A percentile compares a stretch with the other conserved stretches of the same genome.
Evolutionary conservation across 306 rosid species (phyloP).

Genomic region (Cyclanthera cordifolia): DNA sequence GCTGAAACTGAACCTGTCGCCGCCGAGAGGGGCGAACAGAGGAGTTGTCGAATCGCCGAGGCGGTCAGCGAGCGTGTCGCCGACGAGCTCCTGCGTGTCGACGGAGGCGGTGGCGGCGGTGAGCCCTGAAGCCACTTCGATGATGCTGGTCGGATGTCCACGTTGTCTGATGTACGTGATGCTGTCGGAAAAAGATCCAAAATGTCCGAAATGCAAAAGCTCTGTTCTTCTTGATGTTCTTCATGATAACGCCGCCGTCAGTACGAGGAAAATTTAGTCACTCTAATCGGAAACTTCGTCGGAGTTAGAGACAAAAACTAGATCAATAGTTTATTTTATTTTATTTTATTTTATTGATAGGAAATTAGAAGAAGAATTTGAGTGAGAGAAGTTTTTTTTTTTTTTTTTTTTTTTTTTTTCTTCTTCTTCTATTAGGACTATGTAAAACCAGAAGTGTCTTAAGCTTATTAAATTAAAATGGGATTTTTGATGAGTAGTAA

Average conservation of each 20-base stretch:
- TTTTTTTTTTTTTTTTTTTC: too few species aligned
- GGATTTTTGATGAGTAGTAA: too few species aligned
- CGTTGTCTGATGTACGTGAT: slow-evolving; percentile 86
- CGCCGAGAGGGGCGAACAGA: slow-evolving; percentile 44
- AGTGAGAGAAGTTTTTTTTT: background rate
- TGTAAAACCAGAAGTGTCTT: background rate
- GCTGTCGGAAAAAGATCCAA: slow-evolving; percentile 67
- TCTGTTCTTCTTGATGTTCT: slow-evolving; percentile 72
- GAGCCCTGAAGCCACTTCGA: slow-evolving; percentile 59
- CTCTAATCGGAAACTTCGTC: too few species aligned
- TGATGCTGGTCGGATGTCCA: slow-evolving; percentile 81
- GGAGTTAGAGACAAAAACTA: background rate
- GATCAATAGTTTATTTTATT: background rate
- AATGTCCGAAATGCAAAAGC: slow-evolving; percentile 92
- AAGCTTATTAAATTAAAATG: too few species aligned
- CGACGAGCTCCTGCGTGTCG: slow-evolving; percentile 74
- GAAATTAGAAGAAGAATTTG: background rate
- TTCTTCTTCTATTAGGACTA: too few species aligned
- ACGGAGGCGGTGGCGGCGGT: slow-evolving; percentile 42
- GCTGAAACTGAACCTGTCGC: slow-evolving; percentile 75
- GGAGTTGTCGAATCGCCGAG: slow-evolving; percentile 34
- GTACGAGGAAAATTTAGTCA: slow-evolving; percentile 29
- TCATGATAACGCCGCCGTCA: slow-evolving; percentile 31
- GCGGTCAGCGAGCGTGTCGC: slow-evolving; percentile 46
- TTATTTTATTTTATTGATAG: background rate